These are phyloP conservation scores for Hymenoscyphus salicellus DNA, from an alignment of 2,329 filamentous ascomycete genomes.

Conservation along the genomic window DNA sequence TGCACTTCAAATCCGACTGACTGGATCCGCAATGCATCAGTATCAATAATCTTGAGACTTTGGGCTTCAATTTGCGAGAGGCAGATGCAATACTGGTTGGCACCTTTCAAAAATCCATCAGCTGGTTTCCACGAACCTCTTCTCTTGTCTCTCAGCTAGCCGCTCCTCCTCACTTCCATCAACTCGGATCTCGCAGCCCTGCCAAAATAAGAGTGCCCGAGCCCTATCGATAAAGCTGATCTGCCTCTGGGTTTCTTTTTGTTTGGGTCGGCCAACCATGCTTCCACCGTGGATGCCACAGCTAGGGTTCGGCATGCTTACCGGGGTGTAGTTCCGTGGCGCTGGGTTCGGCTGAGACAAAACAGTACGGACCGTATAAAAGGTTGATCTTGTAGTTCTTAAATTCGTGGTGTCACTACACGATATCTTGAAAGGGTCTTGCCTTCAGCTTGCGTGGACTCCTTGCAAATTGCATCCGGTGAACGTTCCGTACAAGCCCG, in stretches of 20 bases:
- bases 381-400: neutral
- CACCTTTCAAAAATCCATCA: neutral
- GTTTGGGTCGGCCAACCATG: slow-evolving; percentile 3
- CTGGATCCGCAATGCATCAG: neutral
- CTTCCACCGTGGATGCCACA: neutral
- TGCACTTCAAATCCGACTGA: neutral
- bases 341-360: neutral
- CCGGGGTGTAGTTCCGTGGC: slow-evolving; percentile 1
- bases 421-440: neutral
- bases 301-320: neutral
- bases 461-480: neutral
- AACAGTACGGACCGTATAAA: neutral
- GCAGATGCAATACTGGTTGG: neutral
- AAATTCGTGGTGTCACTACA: neutral
- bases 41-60: neutral
- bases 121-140: neutral
- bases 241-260: slow-evolving; percentile 6
- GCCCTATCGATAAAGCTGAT: slow-evolving; percentile 5
- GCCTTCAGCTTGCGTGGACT: neutral
- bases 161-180: neutral
- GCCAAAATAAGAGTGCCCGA: neutral
- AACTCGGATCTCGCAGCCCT: neutral
- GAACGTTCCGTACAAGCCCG: neutral
- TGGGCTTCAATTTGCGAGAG: neutral
- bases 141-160: neutral